Evolutionary conservation across 2,329 filamentous ascomycete genomes (phyloP).

Genomic region (Fusarium fracticaudum): DNA sequence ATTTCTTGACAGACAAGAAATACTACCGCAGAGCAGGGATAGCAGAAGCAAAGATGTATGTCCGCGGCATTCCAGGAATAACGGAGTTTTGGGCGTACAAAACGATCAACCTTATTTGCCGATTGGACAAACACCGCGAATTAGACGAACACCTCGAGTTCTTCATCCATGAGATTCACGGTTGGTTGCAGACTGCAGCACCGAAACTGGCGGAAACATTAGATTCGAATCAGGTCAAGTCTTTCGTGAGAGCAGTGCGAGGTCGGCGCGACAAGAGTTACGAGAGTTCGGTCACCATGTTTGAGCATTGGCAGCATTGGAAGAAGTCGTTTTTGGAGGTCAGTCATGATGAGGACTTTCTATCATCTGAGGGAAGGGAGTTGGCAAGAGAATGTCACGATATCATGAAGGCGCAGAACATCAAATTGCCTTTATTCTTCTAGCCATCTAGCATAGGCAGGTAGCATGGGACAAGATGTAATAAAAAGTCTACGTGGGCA

Average conservation of each 20-base stretch:
- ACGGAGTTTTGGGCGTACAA: neutral
- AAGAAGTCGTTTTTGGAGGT: neutral
- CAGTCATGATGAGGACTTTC: neutral
- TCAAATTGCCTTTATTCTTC: neutral
- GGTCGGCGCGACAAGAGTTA: neutral
- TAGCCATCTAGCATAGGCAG: neutral
- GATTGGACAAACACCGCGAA: accelerated
- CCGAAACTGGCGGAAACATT: neutral
- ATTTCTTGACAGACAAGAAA: neutral
- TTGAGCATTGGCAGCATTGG: conserved; percentile 24
- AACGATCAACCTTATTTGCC: neutral
- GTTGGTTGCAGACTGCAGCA: conserved; percentile 1
- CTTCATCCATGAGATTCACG: neutral
- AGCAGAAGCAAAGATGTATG: conserved; percentile 2
- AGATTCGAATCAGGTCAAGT: neutral
- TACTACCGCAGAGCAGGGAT: neutral
- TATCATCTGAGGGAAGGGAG: neutral
- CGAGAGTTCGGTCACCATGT: neutral
- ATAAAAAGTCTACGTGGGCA: no score
- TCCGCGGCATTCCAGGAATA: neutral
- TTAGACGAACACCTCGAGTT: neutral
- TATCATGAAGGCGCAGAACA: conserved; percentile 1
- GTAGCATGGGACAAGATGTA: no score
- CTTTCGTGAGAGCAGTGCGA: neutral
- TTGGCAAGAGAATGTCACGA: conserved; percentile 1